These are phyloP conservation scores for Didymella keratinophila DNA, from an alignment of 2,329 filamentous ascomycete species.

Conservation along the genomic window DNA sequence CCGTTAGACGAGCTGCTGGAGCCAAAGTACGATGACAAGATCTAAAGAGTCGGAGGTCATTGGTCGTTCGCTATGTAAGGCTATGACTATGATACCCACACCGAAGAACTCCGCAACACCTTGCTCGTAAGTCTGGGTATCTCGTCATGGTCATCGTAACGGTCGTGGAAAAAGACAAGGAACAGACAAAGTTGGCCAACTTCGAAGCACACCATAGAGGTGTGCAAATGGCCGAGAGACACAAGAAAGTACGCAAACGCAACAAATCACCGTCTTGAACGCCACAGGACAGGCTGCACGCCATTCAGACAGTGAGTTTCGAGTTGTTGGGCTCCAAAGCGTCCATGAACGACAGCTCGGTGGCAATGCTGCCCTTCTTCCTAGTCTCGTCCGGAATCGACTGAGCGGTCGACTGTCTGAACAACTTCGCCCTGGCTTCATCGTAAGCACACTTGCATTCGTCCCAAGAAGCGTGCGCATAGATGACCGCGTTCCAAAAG, in stretches of 20 bases:
- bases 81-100: not conserved
- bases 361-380: constrained; percentile 15
- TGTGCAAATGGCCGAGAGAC: not conserved
- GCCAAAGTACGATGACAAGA: constrained; percentile 32
- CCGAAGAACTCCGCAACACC: not conserved
- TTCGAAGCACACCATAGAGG: not conserved
- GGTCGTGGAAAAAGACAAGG: not conserved
- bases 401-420: constrained; percentile 4
- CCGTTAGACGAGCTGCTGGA: constrained; percentile 44
- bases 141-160: not conserved
- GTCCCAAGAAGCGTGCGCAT: constrained; percentile 56
- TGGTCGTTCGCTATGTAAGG: not conserved
- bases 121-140: not conserved
- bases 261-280: not conserved
- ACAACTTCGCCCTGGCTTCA: constrained; percentile 17
- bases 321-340: constrained; percentile 6
- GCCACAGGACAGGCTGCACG: too few relatives aligned
- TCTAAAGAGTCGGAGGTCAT: not conserved
- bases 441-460: constrained; percentile 37
- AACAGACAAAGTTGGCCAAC: not conserved
- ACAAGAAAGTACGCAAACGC: not conserved
- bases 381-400: constrained; percentile 14
- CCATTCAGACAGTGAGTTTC: not conserved
- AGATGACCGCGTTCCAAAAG: constrained; percentile 85
- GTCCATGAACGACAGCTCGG: constrained; percentile 20